These are phyloP conservation scores for Oryza glaberrima DNA, from an alignment of 176 grass and related monocot genomes.

Conservation along the genomic window DNA sequence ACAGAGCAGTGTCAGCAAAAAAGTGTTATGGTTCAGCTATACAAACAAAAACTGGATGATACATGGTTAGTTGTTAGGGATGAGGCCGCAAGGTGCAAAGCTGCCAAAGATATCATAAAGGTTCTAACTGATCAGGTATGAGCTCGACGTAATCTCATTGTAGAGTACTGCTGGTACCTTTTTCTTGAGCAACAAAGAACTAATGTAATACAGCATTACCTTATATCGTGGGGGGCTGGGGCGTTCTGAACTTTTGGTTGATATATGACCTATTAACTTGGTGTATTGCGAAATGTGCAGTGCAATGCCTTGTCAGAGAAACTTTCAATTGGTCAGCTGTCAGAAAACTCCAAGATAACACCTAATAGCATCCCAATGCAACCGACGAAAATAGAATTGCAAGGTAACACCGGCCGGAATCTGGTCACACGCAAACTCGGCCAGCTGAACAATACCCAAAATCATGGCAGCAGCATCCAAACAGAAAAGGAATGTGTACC, in stretches of 20 bases:
- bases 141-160: not conserved
- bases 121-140: conserved; percentile 79
- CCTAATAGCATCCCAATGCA: conserved; percentile 9
- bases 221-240: not conserved
- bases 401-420: conserved; percentile 2
- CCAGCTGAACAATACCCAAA: conserved; percentile 9
- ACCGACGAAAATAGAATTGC: conserved; percentile 16
- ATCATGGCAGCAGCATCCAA: not conserved
- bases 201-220: not conserved
- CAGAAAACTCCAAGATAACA: conserved; percentile 26
- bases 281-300: conserved; percentile 38
- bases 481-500: not conserved
- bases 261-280: conserved; percentile 11
- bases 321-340: conserved; percentile 30
- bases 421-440: not conserved
- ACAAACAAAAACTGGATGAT: conserved; percentile 85
- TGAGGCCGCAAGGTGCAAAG: conserved; percentile 83
- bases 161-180: conserved; percentile 16
- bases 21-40: conserved; percentile 60
- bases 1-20: conserved; percentile 68
- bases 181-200: conserved; percentile 8
- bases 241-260: not conserved
- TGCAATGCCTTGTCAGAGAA: conserved; percentile 66
- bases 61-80: conserved; percentile 80
- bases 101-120: conserved; percentile 84